Evolutionary conservation across 495 filamentous ascomycete species (phyloP).

Genomic region (Chlorociboria aeruginascens): DNA sequence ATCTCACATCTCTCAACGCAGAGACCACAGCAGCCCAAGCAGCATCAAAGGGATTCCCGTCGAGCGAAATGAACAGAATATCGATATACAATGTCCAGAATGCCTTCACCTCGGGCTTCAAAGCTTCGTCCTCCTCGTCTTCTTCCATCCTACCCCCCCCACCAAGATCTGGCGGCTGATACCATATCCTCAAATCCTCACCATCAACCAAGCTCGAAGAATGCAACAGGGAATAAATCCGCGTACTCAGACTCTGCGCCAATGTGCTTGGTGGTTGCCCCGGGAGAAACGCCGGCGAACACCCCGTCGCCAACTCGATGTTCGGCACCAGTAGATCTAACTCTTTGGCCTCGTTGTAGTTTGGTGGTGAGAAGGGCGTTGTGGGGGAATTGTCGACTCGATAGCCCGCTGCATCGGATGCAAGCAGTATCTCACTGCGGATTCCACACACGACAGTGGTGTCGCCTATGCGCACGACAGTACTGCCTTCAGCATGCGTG

Average conservation of each 20-base stretch:
- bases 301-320: conserved; percentile 80
- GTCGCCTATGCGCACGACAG: conserved; percentile 77
- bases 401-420: conserved; percentile 54
- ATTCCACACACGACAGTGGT: conserved; percentile 89
- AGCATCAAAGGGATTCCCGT: conserved; percentile 82
- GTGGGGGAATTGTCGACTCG: conserved; percentile 24
- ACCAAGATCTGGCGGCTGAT: conserved; percentile 36
- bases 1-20: conserved; percentile 63
- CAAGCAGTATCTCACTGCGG: conserved; percentile 71
- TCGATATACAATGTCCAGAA: conserved; percentile 96
- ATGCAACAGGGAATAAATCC: conserved; percentile 64
- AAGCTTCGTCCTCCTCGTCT: conserved; percentile 30
- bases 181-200: conserved; percentile 57
- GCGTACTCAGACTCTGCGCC: conserved; percentile 72
- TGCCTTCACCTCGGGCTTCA: conserved; percentile 49
- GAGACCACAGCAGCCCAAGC: conserved; percentile 77
- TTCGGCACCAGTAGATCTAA: conserved; percentile 82
- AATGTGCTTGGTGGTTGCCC: conserved; percentile 67
- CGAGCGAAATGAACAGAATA: conserved; percentile 76
- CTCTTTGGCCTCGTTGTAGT: conserved; percentile 43
- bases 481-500: conserved; percentile 77
- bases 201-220: conserved; percentile 47
- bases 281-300: conserved; percentile 72
- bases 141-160: conserved; percentile 26
- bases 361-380: conserved; percentile 25